Evolutionary conservation across 768 basidiomycete genomes (phyloP).

Genomic region (Pseudohyphozyma bogoriensis): DNA sequence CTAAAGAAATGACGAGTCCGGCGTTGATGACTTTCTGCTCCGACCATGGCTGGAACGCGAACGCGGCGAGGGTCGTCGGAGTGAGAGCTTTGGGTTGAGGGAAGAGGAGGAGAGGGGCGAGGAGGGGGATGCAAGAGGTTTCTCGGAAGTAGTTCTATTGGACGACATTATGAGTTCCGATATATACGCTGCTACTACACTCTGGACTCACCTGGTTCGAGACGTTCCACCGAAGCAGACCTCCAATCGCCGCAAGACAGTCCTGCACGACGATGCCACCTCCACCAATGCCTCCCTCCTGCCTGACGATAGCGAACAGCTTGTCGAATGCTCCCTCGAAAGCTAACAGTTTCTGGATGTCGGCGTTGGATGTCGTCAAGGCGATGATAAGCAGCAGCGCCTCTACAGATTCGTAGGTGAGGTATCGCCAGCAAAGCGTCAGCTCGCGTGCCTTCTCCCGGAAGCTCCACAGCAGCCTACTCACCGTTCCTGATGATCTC

Average conservation of each 20-base stretch:
- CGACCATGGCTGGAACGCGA: constrained; percentile 94
- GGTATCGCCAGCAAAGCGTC: neutral
- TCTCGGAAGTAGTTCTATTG: constrained; percentile 89
- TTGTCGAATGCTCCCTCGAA: constrained; percentile 97
- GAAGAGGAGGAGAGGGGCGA: constrained; percentile 48
- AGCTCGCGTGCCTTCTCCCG: neutral
- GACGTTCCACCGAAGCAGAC: constrained; percentile 79
- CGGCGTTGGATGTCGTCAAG: constrained; percentile 68
- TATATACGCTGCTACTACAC: neutral
- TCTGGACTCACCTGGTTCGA: constrained; percentile 68
- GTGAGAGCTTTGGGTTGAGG: constrained; percentile 58
- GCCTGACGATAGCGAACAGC: constrained; percentile 73
- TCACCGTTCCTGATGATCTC: constrained; percentile 82
- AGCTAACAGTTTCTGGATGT: constrained; percentile 91
- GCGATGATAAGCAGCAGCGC: constrained; percentile 70
- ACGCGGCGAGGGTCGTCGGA: constrained; percentile 60
- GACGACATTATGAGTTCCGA: neutral
- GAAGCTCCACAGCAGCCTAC: constrained; percentile 28
- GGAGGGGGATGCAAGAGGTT: constrained; percentile 57
- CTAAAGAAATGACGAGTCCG: constrained; percentile 64
- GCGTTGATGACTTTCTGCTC: constrained; percentile 76
- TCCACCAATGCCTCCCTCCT: constrained; percentile 75
- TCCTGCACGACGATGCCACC: constrained; percentile 78
- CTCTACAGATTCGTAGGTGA: constrained; percentile 47
- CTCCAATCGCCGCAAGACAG: constrained; percentile 73